Evolutionary conservation across 2,329 filamentous ascomycete genomes (phyloP), one percentile per base, ranked within the genome.

Genomic region (Ophiostoma sp.): DNA sequence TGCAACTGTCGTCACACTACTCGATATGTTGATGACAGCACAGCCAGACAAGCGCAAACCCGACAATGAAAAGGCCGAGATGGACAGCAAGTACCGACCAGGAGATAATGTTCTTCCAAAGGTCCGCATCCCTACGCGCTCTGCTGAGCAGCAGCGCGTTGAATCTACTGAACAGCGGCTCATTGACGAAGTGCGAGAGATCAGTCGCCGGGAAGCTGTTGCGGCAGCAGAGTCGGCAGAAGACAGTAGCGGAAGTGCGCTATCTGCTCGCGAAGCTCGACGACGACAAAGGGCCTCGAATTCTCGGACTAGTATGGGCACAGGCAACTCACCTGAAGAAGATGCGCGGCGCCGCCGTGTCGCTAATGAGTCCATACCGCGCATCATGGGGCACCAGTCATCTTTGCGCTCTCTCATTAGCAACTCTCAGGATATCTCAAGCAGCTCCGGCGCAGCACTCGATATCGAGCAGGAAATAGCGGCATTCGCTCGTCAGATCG

Each of bases 401-500:
- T 97, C 93, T 71, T 81, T 98, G 73, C 84, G 94, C 69, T 96
- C 92, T 11, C 81, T 98, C 71, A 88, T 98, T 71, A 94, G 92
- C 76, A 86, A 89, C 4, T 65, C 68, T 7, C 64, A 71, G 39
- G 39, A 52, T 3, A 54, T 35, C 3, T 10, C 69, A 0, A 36
- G 57, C 4, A 54, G 64, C 31, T 60, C 62, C n/a, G 36, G 27
- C 27, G 41, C 33, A 3, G 64, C 44, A 6, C 85, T 88, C 27
- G 90, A 94, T 74, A 89, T 96, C 75, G 91, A 97, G 77, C 88
- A 91, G 72, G 93, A 97, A 77, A 96, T 97, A 71, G 87, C 95
- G 74, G 93, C 95, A 72, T 96, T 97, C 75, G 86, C 96, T 74
- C 87, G 92, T 62, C 93, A 96, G 77, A 97, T 79, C 39, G 77